Conservation (phyloP, 768 basidiomycete species). For the Polyporus arcularius region DNA sequence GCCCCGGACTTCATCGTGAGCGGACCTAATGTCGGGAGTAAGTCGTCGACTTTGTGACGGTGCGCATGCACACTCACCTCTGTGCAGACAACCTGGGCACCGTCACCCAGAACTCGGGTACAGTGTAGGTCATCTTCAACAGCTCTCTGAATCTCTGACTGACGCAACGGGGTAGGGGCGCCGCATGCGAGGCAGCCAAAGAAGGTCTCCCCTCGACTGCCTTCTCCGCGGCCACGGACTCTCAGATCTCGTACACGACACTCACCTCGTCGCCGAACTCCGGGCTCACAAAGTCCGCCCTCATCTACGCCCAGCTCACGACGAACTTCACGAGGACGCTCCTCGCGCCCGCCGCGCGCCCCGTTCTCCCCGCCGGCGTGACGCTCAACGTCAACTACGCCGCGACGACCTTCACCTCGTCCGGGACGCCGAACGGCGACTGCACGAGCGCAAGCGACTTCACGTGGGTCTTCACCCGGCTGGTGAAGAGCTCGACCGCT, state of each 20-base stretch:
- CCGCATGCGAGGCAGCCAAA: conserved; percentile 29
- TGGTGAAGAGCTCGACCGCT: conserved; percentile 32
- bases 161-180: conserved; percentile 20
- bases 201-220: conserved; percentile 32
- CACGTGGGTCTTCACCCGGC: conserved; percentile 47
- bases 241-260: conserved; percentile 31
- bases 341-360: conserved; percentile 19
- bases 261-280: conserved; percentile 24
- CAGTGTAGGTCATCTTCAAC: conserved; percentile 19
- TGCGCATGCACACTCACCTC: not conserved
- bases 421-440: conserved; percentile 26
- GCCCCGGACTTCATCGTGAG: conserved; percentile 40
- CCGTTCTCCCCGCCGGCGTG: conserved; percentile 43
- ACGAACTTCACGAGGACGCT: conserved; percentile 21
- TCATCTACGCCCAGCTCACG: conserved; percentile 25
- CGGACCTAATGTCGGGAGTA: conserved; percentile 38
- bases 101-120: conserved; percentile 21
- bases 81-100: conserved; percentile 18
- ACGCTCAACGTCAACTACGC: conserved; percentile 56
- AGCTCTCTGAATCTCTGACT: not conserved
- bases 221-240: conserved; percentile 29
- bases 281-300: conserved; percentile 13
- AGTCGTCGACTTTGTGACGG: not conserved
- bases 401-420: conserved; percentile 8
- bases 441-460: conserved; percentile 42